Conservation (phyloP, 2,329 filamentous ascomycete species). For the Pestalotiopsis sp. region DNA sequence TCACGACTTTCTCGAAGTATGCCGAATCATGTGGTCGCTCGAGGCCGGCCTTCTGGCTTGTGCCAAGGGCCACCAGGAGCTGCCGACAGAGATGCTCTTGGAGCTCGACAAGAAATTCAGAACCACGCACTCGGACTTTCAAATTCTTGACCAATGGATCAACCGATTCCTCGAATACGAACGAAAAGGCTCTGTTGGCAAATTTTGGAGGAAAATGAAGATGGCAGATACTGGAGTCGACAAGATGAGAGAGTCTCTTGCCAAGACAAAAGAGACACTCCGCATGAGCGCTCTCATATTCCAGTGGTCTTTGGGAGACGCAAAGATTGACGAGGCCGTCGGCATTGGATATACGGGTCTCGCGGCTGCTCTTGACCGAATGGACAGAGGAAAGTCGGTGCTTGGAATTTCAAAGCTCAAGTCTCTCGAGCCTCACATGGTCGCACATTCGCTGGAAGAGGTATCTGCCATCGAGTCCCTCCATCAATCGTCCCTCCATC, state of each 20-base stretch:
- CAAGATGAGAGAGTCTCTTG: constrained; percentile 57
- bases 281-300: constrained; percentile 65
- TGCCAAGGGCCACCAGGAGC: constrained; percentile 46
- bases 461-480: constrained; percentile 10
- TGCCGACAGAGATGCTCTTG: constrained; percentile 61
- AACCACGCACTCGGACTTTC: constrained; percentile 61
- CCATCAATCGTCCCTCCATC: neutral
- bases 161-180: constrained; percentile 62
- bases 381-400: constrained; percentile 33
- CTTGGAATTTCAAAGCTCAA: constrained; percentile 28
- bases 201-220: constrained; percentile 60
- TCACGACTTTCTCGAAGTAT: constrained; percentile 66
- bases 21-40: constrained; percentile 66
- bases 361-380: constrained; percentile 61
- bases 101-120: constrained; percentile 66
- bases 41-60: constrained; percentile 63
- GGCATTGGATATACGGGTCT: constrained; percentile 69
- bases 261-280: constrained; percentile 59
- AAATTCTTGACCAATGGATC: constrained; percentile 63
- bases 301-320: constrained; percentile 62
- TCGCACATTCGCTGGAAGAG: constrained; percentile 19
- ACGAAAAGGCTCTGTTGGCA: constrained; percentile 59
- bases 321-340: constrained; percentile 58
- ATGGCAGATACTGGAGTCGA: constrained; percentile 62
- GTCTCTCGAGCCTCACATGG: constrained; percentile 24